phyloP scores from a whole-genome alignment of 2,329 filamentous ascomycete species.

The Phyllosticta capitalensis region DNA sequence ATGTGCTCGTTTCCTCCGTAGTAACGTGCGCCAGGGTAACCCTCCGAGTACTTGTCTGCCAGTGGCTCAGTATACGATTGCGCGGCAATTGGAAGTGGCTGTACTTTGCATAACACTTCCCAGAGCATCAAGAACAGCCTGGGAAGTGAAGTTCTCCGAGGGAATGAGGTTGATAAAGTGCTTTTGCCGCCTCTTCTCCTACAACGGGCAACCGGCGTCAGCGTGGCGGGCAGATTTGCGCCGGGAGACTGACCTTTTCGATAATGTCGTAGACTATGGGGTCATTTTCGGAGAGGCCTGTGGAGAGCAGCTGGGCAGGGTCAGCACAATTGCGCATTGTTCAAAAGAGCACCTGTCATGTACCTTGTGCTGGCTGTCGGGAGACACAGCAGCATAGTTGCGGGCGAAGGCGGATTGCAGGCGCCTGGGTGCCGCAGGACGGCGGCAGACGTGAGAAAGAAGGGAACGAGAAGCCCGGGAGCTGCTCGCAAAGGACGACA shows the following conservation, averaged over 20 bases:
- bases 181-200: conserved; percentile 95
- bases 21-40: conserved; percentile 95
- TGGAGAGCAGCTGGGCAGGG: conserved; percentile 60
- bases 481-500: conserved; percentile 33
- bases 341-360: neutral
- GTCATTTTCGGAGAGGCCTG: conserved; percentile 74
- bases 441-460: conserved; percentile 13
- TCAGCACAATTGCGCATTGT: conserved; percentile 12
- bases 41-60: conserved; percentile 96
- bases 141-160: conserved; percentile 98
- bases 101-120: conserved; percentile 46
- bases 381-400: conserved; percentile 30
- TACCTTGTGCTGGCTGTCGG: conserved; percentile 41
- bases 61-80: conserved; percentile 28
- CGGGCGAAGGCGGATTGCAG: conserved; percentile 25
- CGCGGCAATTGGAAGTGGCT: conserved; percentile 53
- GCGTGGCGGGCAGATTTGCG: neutral
- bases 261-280: conserved; percentile 81
- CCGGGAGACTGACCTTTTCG: conserved; percentile 57
- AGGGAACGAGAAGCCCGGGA: conserved; percentile 31
- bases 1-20: conserved; percentile 99
- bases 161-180: conserved; percentile 99
- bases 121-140: conserved; percentile 94
- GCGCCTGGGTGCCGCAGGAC: conserved; percentile 18
- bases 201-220: conserved; percentile 5